Evolutionary conservation across 2,329 filamentous ascomycete genomes (phyloP).

Genomic region (Cladosporium sp.): DNA sequence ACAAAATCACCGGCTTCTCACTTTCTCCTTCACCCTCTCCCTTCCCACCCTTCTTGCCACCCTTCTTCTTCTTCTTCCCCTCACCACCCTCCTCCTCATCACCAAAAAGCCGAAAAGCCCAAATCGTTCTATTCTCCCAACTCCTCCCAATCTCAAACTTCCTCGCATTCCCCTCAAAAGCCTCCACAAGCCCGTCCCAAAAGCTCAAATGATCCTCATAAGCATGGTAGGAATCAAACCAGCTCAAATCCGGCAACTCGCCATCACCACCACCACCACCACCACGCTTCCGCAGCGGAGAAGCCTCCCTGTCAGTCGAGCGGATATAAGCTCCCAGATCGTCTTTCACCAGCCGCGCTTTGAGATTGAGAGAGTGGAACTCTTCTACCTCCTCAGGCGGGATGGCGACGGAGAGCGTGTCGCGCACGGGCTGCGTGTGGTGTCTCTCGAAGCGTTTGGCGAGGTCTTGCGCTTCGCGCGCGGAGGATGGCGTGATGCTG

Average conservation of each 20-base stretch:
- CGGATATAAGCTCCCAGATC: slow-evolving; percentile 42
- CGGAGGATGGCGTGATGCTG: slow-evolving; percentile 2
- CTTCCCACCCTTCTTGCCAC: neutral
- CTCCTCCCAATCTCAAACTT: slow-evolving; percentile 49
- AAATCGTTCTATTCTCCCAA: slow-evolving; percentile 41
- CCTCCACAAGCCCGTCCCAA: slow-evolving; percentile 43
- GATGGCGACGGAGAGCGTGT: slow-evolving; percentile 21
- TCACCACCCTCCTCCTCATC: no score
- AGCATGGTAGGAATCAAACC: slow-evolving; percentile 52
- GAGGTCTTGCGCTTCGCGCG: neutral
- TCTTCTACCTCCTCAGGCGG: slow-evolving; percentile 4
- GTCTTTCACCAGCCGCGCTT: slow-evolving; percentile 36
- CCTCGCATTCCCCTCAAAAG: slow-evolving; percentile 45
- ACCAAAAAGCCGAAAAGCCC: slow-evolving; percentile 53
- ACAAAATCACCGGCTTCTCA: slow-evolving; percentile 47
- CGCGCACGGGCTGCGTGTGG: slow-evolving; percentile 31
- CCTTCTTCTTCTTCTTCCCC: neutral
- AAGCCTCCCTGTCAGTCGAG: neutral
- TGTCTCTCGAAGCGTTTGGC: slow-evolving; percentile 32
- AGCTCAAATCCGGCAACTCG: slow-evolving; percentile 34
- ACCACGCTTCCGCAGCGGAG: slow-evolving; percentile 10
- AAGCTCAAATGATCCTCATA: slow-evolving; percentile 51
- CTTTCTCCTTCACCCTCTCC: neutral
- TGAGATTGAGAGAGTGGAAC: slow-evolving; percentile 34
- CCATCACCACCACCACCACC: no score